A percentile compares a stretch with the other conserved stretches of the same genome.
Evolutionary conservation across 495 filamentous ascomycete genomes (phyloP).

Genomic region (Articulospora tetracladia): DNA sequence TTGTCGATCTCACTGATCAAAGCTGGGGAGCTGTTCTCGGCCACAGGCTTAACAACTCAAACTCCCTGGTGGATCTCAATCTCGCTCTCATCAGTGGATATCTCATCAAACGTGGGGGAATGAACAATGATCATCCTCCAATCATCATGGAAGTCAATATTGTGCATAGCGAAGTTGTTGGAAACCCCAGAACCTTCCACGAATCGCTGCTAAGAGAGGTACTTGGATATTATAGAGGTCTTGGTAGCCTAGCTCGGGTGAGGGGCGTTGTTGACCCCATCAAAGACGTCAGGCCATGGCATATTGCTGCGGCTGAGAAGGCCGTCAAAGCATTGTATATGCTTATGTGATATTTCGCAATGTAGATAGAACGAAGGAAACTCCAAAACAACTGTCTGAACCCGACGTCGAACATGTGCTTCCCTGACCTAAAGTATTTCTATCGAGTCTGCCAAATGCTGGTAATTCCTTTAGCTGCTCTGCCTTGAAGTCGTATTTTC

Average conservation of each 20-base stretch:
- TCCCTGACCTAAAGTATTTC: too few relatives aligned
- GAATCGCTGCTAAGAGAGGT: constrained; percentile 67
- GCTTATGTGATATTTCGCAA: constrained; percentile 40
- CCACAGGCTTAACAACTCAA: constrained; percentile 67
- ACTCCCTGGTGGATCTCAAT: constrained; percentile 57
- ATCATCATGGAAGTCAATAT: constrained; percentile 64
- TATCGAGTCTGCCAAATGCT: too few relatives aligned
- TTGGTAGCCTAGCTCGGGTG: constrained; percentile 68
- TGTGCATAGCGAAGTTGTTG: constrained; percentile 48
- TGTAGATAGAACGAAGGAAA: not conserved
- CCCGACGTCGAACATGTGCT: too few relatives aligned
- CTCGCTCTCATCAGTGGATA: constrained; percentile 69
- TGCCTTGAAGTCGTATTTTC: too few relatives aligned
- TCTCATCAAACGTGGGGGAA: constrained; percentile 69
- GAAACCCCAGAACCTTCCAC: constrained; percentile 25
- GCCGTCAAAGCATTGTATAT: constrained; percentile 54
- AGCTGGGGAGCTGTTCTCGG: constrained; percentile 74
- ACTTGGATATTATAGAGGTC: constrained; percentile 68
- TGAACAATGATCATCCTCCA: constrained; percentile 56
- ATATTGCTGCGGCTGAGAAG: constrained; percentile 76
- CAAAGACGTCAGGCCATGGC: constrained; percentile 71
- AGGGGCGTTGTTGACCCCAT: constrained; percentile 62
- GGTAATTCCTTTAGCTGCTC: too few relatives aligned
- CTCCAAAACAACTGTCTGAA: not conserved
- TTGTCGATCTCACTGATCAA: constrained; percentile 76